phyloP scores from a whole-genome alignment of 2,329 filamentous ascomycete genomes.

The Trichoderma sp. region DNA sequence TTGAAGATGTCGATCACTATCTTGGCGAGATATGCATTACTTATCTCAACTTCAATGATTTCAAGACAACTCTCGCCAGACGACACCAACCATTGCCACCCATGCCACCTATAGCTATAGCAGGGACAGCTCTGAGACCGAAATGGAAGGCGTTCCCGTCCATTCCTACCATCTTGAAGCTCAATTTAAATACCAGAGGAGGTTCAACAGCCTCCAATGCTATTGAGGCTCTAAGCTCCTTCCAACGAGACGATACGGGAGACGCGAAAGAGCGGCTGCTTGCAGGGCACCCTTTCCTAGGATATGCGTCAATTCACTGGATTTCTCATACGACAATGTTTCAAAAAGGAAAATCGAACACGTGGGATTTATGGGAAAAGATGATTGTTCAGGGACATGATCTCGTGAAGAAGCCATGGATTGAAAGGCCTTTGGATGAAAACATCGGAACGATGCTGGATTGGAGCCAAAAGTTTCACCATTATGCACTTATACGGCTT shows the following conservation, averaged over 20 bases:
- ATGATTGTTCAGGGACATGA: not conserved
- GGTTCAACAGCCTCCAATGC: not conserved
- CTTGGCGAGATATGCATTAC: constrained; percentile 42
- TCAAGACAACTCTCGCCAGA: constrained; percentile 34
- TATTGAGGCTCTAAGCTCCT: not conserved
- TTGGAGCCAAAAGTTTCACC: not conserved
- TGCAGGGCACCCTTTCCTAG: constrained; percentile 13
- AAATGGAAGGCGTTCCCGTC: not conserved
- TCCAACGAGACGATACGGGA: not conserved
- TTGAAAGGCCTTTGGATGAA: not conserved
- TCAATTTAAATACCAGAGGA: not conserved
- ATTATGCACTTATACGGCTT: constrained; percentile 5
- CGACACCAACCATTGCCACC: not conserved
- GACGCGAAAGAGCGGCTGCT: not conserved
- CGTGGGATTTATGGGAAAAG: not conserved
- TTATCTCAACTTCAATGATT: constrained; percentile 43
- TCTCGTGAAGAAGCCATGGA: not conserved
- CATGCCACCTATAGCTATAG: not conserved
- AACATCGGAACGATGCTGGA: not conserved
- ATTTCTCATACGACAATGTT: constrained; percentile 16
- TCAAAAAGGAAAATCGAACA: not conserved
- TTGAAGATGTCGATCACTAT: constrained; percentile 31
- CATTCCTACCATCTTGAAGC: not conserved
- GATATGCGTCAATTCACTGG: constrained; percentile 21
- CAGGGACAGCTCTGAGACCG: not conserved